Base-by-base conservation (phyloP, 805 yeast species). In the Sugiyamaella marilandica region DNA sequence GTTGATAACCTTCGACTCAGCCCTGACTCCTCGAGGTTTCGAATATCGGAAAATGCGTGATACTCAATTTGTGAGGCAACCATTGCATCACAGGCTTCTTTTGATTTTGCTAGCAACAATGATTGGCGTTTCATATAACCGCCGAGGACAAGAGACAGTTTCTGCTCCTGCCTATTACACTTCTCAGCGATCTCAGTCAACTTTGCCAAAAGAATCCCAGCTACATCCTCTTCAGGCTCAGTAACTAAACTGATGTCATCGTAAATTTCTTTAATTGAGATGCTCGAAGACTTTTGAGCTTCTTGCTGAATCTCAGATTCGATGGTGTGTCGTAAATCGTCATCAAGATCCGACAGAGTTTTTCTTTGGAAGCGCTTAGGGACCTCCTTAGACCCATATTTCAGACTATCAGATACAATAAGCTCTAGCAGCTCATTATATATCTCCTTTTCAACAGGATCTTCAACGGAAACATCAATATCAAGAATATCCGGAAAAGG, bases 51-150 rank as follows among this genome's bases (percentile, higher is more conserved):
- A 52, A 52, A 65, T 1, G 56, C 56, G 4, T 49, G 47, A 18
- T 41, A 45, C 33, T 58, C 54, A 10, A 53, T 45, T 41, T 45
- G 47, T 2, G 52, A 53, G 1, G 43, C 49, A 16, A 46, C 14
- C 8, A 58, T 29, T 2, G 58, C 58, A n/a, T 48, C 33, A 21
- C 45, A 53, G 13, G 60, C 56, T n/a, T 59, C 63, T 1, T 47
- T 31, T 13, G 52, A 49, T 26, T 65, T 61, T 13, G 49, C 41
- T 9, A 54, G 10, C 7, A 70, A 54, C 9, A 52, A 41, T 2
- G 53, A 53, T 10, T 61, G 66, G 19, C 72, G 66, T 46, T 67
- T 67, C 19, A 59, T 32, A 53, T 70, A 72, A 0, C 74, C 75
- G n/a, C 64, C 70, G 11, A 69, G 60, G 39, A 64, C 50, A 3